Percentiles rank a stretch among this genome's conserved stretches.
Conservation (phyloP, 2,329 filamentous ascomycete genomes). For the Aspergillus brasiliensis region DNA sequence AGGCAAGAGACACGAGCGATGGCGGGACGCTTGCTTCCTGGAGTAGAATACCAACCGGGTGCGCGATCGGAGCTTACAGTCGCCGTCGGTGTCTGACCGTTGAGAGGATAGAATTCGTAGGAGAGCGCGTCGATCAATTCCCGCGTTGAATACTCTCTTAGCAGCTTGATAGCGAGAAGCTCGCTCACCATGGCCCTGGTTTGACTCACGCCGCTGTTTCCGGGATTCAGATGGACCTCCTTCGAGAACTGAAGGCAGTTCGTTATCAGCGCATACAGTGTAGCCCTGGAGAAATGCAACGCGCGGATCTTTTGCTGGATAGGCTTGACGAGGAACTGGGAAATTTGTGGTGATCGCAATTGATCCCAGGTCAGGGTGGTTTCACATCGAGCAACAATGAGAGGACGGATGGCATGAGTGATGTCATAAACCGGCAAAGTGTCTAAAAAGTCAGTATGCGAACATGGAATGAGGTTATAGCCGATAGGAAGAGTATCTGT, state of each 20-base stretch:
- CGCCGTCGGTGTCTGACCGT: conserved; percentile 66
- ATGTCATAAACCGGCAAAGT: conserved; percentile 85
- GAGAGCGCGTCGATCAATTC: conserved; percentile 93
- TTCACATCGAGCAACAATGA: conserved; percentile 83
- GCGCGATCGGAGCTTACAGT: conserved; percentile 37
- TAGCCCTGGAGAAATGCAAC: conserved; percentile 81
- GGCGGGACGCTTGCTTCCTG: conserved; percentile 52
- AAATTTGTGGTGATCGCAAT: conserved; percentile 90
- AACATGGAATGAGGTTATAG: neutral
- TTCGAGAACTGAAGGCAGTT: conserved; percentile 94
- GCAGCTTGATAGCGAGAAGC: conserved; percentile 81
- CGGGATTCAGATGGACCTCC: conserved; percentile 78
- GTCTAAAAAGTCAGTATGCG: conserved; percentile 56
- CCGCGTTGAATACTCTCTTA: conserved; percentile 85
- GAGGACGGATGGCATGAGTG: conserved; percentile 83
- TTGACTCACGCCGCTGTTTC: conserved; percentile 78
- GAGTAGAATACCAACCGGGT: conserved; percentile 35
- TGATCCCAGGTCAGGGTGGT: conserved; percentile 95
- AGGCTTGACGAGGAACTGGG: conserved; percentile 92
- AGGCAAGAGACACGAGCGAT: conserved; percentile 83
- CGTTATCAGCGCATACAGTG: conserved; percentile 85
- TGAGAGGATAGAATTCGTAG: conserved; percentile 91
- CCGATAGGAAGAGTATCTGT: conserved; percentile 23
- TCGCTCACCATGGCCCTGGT: conserved; percentile 89
- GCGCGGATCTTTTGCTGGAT: conserved; percentile 86